Evolutionary conservation across 192 early-diverging fungal species (phyloP).

Genomic region (Entomortierella lignicola): DNA sequence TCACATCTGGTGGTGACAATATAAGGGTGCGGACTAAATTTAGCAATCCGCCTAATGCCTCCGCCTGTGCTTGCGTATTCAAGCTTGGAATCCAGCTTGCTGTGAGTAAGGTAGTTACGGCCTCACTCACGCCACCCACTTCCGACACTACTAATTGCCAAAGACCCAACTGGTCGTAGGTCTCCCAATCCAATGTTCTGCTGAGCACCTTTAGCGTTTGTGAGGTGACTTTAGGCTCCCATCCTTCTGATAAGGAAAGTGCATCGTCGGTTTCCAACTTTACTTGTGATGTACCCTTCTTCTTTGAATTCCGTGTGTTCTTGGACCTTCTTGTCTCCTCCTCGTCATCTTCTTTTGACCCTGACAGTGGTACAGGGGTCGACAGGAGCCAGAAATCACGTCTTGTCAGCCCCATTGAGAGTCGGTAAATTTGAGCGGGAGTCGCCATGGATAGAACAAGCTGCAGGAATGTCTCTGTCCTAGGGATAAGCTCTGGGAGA

Average conservation of each 20-base stretch:
- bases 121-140: constrained; percentile 32
- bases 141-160: constrained; percentile 67
- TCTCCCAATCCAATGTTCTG: constrained; percentile 56
- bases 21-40: constrained; percentile 53
- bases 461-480: constrained; percentile 41
- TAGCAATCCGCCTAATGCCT: constrained; percentile 61
- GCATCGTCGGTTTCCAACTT: neutral
- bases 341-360: neutral
- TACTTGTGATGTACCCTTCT: constrained; percentile 5
- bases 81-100: constrained; percentile 21
- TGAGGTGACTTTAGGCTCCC: constrained; percentile 16
- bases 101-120: constrained; percentile 13
- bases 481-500: constrained; percentile 52
- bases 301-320: neutral
- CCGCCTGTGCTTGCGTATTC: constrained; percentile 34
- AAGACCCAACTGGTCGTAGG: constrained; percentile 68
- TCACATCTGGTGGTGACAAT: constrained; percentile 14
- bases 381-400: constrained; percentile 30
- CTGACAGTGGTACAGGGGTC: neutral
- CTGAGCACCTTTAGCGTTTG: constrained; percentile 20
- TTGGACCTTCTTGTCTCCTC: constrained; percentile 1
- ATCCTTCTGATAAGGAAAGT: neutral
- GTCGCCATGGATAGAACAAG: constrained; percentile 58
- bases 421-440: constrained; percentile 61
- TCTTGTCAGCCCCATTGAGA: constrained; percentile 26